phyloP scores from a whole-genome alignment of 2,329 filamentous ascomycete species.

The Aspergillus sp. region DNA sequence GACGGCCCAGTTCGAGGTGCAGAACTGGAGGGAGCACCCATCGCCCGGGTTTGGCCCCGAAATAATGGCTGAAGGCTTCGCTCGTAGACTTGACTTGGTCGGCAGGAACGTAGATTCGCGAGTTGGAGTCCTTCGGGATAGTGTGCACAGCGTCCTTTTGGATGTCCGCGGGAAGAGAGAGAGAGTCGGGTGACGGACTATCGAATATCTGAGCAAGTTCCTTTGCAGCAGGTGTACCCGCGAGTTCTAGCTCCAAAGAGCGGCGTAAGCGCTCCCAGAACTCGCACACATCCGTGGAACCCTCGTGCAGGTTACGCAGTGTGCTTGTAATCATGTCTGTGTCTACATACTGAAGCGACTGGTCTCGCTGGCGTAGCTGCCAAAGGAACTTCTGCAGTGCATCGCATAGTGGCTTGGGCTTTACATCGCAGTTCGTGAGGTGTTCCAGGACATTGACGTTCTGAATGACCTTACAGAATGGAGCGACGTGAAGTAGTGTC shows the following conservation, averaged over 20 bases:
- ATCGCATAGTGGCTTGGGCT: constrained; percentile 52
- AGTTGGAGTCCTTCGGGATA: constrained; percentile 39
- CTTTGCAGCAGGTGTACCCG: constrained; percentile 42
- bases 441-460: constrained; percentile 48
- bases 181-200: constrained; percentile 25
- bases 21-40: constrained; percentile 51
- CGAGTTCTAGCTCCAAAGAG: constrained; percentile 54
- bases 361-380: constrained; percentile 48
- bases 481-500: constrained; percentile 59
- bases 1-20: constrained; percentile 57
- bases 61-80: constrained; percentile 34
- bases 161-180: constrained; percentile 9
- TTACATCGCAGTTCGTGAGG: constrained; percentile 44
- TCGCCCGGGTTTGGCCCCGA: constrained; percentile 35
- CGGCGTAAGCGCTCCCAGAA: constrained; percentile 56
- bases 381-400: constrained; percentile 55
- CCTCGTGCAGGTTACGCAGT: constrained; percentile 43
- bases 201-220: constrained; percentile 51
- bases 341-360: constrained; percentile 39
- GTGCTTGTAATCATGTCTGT: constrained; percentile 43
- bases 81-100: constrained; percentile 38
- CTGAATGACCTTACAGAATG: constrained; percentile 58
- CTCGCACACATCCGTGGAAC: constrained; percentile 54
- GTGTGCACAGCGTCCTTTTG: constrained; percentile 33
- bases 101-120: constrained; percentile 39